Evolutionary conservation across 352 stramenopile genomes (phyloP).

Genomic region (Pythium guiyangense): DNA sequence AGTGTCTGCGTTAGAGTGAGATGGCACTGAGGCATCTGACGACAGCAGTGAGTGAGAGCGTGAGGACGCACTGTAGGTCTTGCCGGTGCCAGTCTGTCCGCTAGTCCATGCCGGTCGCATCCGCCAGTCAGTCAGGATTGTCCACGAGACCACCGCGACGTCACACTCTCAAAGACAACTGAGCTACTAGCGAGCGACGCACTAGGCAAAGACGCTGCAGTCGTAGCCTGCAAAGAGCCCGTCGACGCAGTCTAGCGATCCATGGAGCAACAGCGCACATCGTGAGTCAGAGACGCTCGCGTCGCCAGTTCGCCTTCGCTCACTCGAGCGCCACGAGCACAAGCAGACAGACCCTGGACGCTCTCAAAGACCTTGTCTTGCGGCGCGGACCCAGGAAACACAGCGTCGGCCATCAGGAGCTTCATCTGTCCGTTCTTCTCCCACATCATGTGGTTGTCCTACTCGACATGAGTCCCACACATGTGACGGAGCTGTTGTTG

Average conservation of each 20-base stretch:
- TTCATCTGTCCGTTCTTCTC: conserved; percentile 69
- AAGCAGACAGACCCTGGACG: conserved; percentile 33
- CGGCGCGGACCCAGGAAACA: conserved; percentile 30
- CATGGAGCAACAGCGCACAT: not conserved
- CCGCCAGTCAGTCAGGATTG: conserved; percentile 6
- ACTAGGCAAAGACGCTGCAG: conserved; percentile 75
- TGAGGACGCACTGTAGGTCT: conserved; percentile 49
- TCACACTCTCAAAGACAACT: not conserved
- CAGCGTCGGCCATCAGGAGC: conserved; percentile 43
- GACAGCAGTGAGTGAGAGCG: not conserved
- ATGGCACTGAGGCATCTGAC: not conserved
- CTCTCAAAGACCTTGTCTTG: conserved; percentile 49
- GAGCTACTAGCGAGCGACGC: conserved; percentile 5
- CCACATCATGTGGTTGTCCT: conserved; percentile 48
- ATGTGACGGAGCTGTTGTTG: too few relatives aligned
- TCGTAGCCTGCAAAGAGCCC: conserved; percentile 58
- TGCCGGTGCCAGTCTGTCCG: conserved; percentile 63
- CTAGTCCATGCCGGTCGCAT: conserved; percentile 17
- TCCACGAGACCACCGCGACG: not conserved
- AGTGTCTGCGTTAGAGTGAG: not conserved
- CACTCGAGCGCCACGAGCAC: not conserved
- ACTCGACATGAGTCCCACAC: not conserved
- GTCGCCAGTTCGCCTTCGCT: not conserved
- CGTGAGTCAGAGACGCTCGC: not conserved
- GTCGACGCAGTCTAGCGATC: conserved; percentile 44